Evolutionary conservation across 768 basidiomycete genomes (phyloP).

Genomic region (Lepiota venenata): DNA sequence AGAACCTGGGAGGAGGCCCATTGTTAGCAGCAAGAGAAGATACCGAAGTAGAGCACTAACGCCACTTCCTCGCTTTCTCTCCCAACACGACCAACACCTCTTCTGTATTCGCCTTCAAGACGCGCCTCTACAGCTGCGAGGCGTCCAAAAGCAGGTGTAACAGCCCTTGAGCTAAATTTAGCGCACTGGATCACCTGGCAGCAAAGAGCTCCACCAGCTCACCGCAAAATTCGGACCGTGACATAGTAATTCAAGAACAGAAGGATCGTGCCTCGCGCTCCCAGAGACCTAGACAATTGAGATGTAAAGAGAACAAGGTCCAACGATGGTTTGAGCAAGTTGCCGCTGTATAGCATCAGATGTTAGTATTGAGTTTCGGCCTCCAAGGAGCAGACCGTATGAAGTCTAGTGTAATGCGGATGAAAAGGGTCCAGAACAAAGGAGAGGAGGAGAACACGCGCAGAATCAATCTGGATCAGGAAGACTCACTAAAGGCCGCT

Average conservation of each 20-base stretch:
- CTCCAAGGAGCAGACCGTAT: too few species aligned
- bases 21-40: background rate
- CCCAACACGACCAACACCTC: conserved; percentile 81
- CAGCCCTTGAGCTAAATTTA: conserved; percentile 40
- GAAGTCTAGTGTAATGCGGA: too few species aligned
- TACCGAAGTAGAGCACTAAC: conserved; percentile 38
- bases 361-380: too few species aligned
- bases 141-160: conserved; percentile 90
- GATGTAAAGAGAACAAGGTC: conserved; percentile 91
- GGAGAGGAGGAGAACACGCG: background rate
- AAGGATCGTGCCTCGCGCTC: conserved; percentile 76
- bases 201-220: background rate
- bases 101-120: conserved; percentile 88
- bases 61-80: conserved; percentile 93
- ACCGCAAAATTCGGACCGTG: conserved; percentile 71
- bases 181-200: background rate
- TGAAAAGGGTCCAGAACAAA: too few species aligned
- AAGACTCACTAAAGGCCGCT: conserved; percentile 79
- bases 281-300: conserved; percentile 84
- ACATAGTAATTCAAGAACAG: conserved; percentile 82
- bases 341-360: conserved; percentile 55
- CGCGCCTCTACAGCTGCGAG: conserved; percentile 86
- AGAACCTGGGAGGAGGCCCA: conserved; percentile 55
- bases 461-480: background rate
- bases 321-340: conserved; percentile 87